These are phyloP conservation scores for Penicillium canariense DNA, from an alignment of 495 filamentous ascomycete species.

Conservation along the genomic window DNA sequence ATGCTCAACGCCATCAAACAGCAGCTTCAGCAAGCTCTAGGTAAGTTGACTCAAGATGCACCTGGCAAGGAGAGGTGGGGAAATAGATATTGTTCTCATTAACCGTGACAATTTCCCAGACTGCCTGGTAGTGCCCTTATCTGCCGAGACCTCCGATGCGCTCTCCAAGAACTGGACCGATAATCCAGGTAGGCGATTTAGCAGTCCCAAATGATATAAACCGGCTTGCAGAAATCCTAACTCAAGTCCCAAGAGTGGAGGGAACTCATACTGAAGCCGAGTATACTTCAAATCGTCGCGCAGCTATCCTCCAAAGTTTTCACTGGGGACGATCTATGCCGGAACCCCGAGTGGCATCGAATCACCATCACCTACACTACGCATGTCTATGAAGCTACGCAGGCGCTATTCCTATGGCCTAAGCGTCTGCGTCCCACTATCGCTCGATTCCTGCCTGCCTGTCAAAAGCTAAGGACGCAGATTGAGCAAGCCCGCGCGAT, in stretches of 20 bases:
- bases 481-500: conserved; percentile 6
- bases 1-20: not conserved
- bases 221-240: no score
- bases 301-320: conserved; percentile 50
- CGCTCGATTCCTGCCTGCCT: conserved; percentile 7
- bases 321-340: conserved; percentile 41
- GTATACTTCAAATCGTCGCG: conserved; percentile 42
- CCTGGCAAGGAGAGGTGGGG: no score
- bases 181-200: not conserved
- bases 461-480: not conserved
- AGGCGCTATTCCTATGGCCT: conserved; percentile 33
- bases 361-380: conserved; percentile 40
- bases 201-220: not conserved
- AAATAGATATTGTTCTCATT: not conserved
- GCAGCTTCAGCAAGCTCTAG: conserved; percentile 1
- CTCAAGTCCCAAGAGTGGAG: not conserved
- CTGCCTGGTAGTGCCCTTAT: conserved; percentile 26
- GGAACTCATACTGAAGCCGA: conserved; percentile 21
- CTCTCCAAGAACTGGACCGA: not conserved
- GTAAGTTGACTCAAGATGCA: not conserved
- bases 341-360: conserved; percentile 40
- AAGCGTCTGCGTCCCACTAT: conserved; percentile 38
- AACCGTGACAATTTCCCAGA: conserved; percentile 20
- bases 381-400: no score
- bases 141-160: conserved; percentile 30